These are phyloP conservation scores for Fusarium chaquense DNA, from an alignment of 2,329 filamentous ascomycete genomes.

Conservation along the genomic window DNA sequence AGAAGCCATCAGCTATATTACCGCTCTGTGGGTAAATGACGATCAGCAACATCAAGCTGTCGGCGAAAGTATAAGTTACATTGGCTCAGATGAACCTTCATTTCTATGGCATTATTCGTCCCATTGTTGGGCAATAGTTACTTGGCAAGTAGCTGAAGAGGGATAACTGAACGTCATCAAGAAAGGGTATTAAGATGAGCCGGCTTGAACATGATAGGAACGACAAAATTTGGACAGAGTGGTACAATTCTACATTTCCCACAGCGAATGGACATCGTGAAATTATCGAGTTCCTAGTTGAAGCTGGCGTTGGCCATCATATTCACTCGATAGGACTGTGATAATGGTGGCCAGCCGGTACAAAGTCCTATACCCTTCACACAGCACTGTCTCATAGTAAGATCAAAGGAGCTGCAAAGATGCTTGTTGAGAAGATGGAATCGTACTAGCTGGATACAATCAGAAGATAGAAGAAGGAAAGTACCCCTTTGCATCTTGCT, in stretches of 20 bases:
- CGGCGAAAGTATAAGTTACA: neutral
- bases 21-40: neutral
- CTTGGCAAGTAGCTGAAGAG: slow-evolving; percentile 15
- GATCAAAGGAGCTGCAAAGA: slow-evolving; percentile 1
- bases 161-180: slow-evolving; percentile 20
- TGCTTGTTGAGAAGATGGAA: slow-evolving; percentile 20
- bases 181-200: slow-evolving; percentile 11
- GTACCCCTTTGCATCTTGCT: neutral
- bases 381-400: slow-evolving; percentile 10
- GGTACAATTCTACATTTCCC: slow-evolving; percentile 20
- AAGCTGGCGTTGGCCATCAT: slow-evolving; percentile 13
- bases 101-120: slow-evolving; percentile 22
- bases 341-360: neutral
- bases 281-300: slow-evolving; percentile 26
- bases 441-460: slow-evolving; percentile 15
- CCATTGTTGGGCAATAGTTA: slow-evolving; percentile 5
- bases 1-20: slow-evolving; percentile 3
- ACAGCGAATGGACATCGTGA: slow-evolving; percentile 23
- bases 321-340: slow-evolving; percentile 8
- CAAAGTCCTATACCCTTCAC: slow-evolving; percentile 21
- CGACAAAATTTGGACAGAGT: neutral
- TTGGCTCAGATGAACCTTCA: slow-evolving; percentile 18
- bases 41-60: neutral
- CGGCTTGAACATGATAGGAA: slow-evolving; percentile 9
- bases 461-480: neutral